These are phyloP conservation scores for Draba incana DNA, from an alignment of 345 rosid species.

Conservation along the genomic window DNA sequence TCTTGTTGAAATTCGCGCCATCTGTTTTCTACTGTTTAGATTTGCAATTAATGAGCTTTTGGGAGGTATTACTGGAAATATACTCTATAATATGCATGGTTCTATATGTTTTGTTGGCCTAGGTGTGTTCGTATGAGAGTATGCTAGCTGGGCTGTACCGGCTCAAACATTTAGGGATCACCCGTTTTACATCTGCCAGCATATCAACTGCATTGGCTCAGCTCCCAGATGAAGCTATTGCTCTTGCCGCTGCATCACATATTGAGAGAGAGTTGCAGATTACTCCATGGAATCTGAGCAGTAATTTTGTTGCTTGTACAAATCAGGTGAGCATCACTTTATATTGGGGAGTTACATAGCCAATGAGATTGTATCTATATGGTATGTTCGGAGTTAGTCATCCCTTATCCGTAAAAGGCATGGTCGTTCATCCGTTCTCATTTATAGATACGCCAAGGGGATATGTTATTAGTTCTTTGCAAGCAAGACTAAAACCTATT, in stretches of 20 bases:
- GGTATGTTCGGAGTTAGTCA: constrained; percentile 13
- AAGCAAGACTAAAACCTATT: constrained; percentile 28
- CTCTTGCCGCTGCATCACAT: constrained; percentile 96
- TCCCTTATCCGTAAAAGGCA: neutral
- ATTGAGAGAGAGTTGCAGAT: constrained; percentile 96
- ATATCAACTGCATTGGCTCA: constrained; percentile 87
- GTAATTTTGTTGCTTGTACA: constrained; percentile 93
- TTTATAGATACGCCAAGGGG: neutral
- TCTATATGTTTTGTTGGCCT: constrained; percentile 33
- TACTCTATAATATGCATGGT: constrained; percentile 26
- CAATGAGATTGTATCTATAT: constrained; percentile 12
- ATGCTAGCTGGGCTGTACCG: constrained; percentile 94
- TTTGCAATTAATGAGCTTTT: constrained; percentile 7
- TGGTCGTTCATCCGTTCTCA: constrained; percentile 6
- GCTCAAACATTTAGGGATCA: constrained; percentile 93
- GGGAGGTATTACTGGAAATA: constrained; percentile 21
- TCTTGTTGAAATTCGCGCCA: constrained; percentile 20
- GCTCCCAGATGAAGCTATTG: constrained; percentile 93
- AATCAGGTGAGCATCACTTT: constrained; percentile 64
- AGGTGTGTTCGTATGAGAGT: constrained; percentile 97
- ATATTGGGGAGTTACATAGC: constrained; percentile 22
- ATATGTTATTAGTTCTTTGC: constrained; percentile 7
- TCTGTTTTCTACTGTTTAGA: constrained; percentile 22
- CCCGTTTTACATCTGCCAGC: constrained; percentile 73
- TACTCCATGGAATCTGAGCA: constrained; percentile 95